These are phyloP conservation scores for Kodamaea fungicola DNA, from an alignment of 1,139 yeast species.

Conservation along the genomic window DNA sequence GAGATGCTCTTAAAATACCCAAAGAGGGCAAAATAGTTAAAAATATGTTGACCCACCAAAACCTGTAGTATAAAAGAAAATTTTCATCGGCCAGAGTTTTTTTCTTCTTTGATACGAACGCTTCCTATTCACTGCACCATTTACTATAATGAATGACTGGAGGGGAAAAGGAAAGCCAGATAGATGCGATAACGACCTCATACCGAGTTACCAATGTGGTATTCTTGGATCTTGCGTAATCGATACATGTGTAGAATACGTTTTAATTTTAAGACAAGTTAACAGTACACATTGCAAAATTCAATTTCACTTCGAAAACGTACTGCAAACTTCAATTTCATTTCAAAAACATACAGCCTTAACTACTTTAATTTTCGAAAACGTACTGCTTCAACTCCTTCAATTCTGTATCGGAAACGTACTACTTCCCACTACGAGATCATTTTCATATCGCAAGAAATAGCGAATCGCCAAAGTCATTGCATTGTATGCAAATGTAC, in stretches of 20 bases:
- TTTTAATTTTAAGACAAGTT: not conserved
- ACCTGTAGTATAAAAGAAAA: slow-evolving; percentile 3
- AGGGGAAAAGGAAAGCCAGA: slow-evolving; percentile 46
- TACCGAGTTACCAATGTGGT: slow-evolving; percentile 28
- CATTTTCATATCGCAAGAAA: not conserved
- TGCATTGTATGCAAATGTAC: too few relatives aligned
- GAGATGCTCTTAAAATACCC: slow-evolving; percentile 12
- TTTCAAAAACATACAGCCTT: too few relatives aligned
- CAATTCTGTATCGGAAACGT: too few relatives aligned
- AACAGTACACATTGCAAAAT: too few relatives aligned
- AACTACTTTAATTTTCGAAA: too few relatives aligned
- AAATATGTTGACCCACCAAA: slow-evolving; percentile 6
- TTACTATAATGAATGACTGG: slow-evolving; percentile 45
- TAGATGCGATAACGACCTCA: slow-evolving; percentile 36
- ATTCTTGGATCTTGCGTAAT: slow-evolving; percentile 36
- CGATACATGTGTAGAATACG: slow-evolving; percentile 16
- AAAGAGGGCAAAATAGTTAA: slow-evolving; percentile 2
- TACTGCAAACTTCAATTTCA: too few relatives aligned
- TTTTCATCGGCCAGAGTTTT: slow-evolving; percentile 3
- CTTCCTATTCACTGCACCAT: slow-evolving; percentile 63
- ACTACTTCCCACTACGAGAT: too few relatives aligned
- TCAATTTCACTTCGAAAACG: too few relatives aligned
- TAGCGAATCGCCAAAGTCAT: too few relatives aligned
- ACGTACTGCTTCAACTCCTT: too few relatives aligned
- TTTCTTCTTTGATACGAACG: slow-evolving; percentile 48